phyloP scores from a whole-genome alignment of 148 eudicot genomes.

The Dianthus caryophyllus region DNA sequence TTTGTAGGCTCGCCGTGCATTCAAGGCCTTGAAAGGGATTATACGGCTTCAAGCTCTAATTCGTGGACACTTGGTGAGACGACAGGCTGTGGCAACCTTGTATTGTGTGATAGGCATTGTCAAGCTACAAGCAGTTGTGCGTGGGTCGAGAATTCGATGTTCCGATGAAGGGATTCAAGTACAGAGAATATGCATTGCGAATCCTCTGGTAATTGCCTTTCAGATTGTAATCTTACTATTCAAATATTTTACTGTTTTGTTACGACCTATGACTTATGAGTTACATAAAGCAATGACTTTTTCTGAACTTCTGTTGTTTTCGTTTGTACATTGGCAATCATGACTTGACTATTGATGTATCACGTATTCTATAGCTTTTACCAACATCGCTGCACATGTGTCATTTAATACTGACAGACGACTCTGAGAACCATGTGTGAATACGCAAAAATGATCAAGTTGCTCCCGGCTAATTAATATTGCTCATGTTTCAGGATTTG shows the following conservation, averaged over 20 bases:
- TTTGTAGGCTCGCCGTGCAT: conserved; percentile 59
- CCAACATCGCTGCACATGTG: too few species aligned
- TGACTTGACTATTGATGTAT: too few species aligned
- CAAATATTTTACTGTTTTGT: neutral
- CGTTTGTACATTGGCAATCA: too few species aligned
- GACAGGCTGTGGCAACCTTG: conserved; percentile 56
- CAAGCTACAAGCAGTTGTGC: conserved; percentile 53
- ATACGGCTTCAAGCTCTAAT: conserved; percentile 61
- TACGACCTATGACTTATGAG: too few species aligned
- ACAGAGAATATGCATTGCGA: conserved; percentile 34
- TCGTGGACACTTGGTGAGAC: conserved; percentile 57
- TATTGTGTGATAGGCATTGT: conserved; percentile 41
- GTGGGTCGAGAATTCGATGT: conserved; percentile 44
- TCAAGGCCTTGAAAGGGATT: conserved; percentile 54
- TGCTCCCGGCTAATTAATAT: conserved; percentile 12
- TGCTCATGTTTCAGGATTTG: conserved; percentile 33
- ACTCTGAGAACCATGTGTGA: too few species aligned
- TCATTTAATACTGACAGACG: too few species aligned
- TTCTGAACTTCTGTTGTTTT: too few species aligned
- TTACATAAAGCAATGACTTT: too few species aligned
- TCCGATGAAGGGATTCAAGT: conserved; percentile 47
- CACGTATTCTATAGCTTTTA: too few species aligned
- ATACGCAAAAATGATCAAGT: too few species aligned
- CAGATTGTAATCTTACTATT: neutral
- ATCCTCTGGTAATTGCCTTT: conserved; percentile 38